Evolutionary conservation across 2,329 filamentous ascomycete genomes (phyloP).

Genomic region (Septoria petroselini): DNA sequence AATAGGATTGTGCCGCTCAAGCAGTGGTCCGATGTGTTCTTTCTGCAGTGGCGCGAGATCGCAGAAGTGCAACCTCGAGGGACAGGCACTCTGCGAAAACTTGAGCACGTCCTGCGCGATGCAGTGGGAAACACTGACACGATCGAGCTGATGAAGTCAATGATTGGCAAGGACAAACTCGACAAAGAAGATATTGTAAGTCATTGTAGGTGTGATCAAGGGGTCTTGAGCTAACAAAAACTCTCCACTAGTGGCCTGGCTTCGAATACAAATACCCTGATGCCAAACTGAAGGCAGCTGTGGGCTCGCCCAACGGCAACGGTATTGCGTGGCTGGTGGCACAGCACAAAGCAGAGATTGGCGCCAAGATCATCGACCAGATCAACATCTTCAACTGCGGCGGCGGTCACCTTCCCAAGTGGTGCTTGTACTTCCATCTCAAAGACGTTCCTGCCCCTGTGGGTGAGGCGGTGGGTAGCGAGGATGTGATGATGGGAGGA

Average conservation of each 20-base stretch:
- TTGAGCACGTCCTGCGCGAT: background rate
- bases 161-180: conserved; percentile 1
- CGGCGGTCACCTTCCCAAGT: background rate
- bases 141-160: background rate
- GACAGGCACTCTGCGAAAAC: background rate
- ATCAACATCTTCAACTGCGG: conserved; percentile 8
- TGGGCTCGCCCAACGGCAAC: conserved; percentile 2
- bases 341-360: conserved; percentile 3
- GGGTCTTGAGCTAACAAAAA: no score
- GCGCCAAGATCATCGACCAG: conserved; percentile 7
- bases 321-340: conserved; percentile 11
- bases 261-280: background rate
- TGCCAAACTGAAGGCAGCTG: background rate
- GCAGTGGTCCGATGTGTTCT: background rate
- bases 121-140: background rate
- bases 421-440: conserved; percentile 10
- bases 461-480: background rate
- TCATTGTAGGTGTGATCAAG: no score
- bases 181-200: background rate
- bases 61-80: background rate
- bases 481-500: no score
- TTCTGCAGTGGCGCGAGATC: background rate
- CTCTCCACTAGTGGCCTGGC: background rate
- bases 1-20: background rate
- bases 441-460: background rate